Conservation (phyloP, 2,329 filamentous ascomycete genomes). For the Fusarium sp. region DNA sequence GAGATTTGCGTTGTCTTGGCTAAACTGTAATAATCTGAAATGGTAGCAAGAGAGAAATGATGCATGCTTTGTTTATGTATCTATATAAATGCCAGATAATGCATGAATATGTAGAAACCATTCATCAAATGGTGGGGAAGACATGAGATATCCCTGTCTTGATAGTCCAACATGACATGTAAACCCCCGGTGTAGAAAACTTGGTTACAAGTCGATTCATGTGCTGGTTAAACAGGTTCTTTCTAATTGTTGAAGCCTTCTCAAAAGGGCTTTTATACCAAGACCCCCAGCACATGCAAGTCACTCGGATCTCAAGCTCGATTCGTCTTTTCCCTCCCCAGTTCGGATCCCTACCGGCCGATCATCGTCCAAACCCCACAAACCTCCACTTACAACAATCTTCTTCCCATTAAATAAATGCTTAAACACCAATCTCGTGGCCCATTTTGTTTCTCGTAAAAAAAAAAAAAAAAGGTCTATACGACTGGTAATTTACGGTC, state of each 20-base stretch:
- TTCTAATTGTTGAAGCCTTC: too few species aligned
- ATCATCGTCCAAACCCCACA: constrained; percentile 34
- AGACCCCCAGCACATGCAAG: neutral
- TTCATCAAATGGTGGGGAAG: neutral
- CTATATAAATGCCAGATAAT: too few species aligned
- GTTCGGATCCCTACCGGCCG: constrained; percentile 34
- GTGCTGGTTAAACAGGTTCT: too few species aligned
- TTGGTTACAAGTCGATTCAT: too few species aligned
- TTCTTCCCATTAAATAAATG: neutral
- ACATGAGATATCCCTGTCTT: constrained; percentile 11
- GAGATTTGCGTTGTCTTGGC: constrained; percentile 14
- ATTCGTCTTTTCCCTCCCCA: constrained; percentile 25
- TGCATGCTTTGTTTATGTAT: neutral
- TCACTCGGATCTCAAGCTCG: constrained; percentile 22
- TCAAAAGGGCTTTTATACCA: too few species aligned
- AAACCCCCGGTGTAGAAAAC: neutral
- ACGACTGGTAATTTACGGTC: neutral
- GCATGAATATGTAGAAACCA: neutral
- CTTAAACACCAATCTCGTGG: constrained; percentile 2
- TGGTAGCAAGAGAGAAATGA: neutral
- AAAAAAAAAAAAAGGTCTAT: neutral
- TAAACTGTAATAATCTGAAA: neutral
- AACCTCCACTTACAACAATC: constrained; percentile 14
- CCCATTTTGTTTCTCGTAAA: constrained; percentile 28
- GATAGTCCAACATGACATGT: constrained; percentile 1